Percentiles rank a stretch among this genome's conserved stretches.
Evolutionary conservation across 2,329 filamentous ascomycete genomes (phyloP).

Genomic region (Colletotrichum musae): DNA sequence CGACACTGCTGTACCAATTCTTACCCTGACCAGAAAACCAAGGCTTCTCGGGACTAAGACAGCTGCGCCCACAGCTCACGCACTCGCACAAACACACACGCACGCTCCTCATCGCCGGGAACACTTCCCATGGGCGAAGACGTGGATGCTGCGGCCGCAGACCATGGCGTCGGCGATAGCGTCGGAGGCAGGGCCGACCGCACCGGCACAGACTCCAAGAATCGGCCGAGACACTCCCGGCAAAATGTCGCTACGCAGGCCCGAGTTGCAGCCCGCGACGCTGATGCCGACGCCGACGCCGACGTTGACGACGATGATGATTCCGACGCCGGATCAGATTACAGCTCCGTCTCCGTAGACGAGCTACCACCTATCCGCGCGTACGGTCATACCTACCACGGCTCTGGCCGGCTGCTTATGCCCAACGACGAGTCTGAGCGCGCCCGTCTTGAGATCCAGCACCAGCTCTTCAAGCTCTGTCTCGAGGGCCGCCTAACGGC

Average conservation of each 20-base stretch:
- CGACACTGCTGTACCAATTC: background rate
- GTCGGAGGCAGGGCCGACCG: conserved; percentile 10
- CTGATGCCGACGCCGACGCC: conserved; percentile 27
- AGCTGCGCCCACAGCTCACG: too few relatives aligned
- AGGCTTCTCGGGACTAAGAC: too few relatives aligned
- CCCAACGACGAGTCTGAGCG: conserved; percentile 54
- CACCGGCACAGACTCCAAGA: conserved; percentile 19
- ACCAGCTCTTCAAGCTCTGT: conserved; percentile 53
- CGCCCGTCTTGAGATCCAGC: conserved; percentile 50
- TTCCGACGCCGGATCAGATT: conserved; percentile 49
- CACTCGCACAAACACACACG: background rate
- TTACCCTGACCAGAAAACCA: too few relatives aligned
- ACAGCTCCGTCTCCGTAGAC: conserved; percentile 50
- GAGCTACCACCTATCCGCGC: conserved; percentile 51
- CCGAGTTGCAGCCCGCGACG: background rate
- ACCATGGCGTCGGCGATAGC: conserved; percentile 34
- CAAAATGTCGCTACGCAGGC: background rate
- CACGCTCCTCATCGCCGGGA: too few relatives aligned
- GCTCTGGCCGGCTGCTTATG: conserved; percentile 50
- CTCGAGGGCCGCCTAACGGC: conserved; percentile 51
- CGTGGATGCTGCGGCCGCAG: conserved; percentile 26
- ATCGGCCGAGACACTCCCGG: conserved; percentile 28
- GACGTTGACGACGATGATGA: conserved; percentile 44
- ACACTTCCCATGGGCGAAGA: conserved; percentile 29
- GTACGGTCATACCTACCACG: conserved; percentile 55